These are phyloP conservation scores for Penicillium bialowiezense DNA, from an alignment of 495 filamentous ascomycete genomes.

Conservation along the genomic window DNA sequence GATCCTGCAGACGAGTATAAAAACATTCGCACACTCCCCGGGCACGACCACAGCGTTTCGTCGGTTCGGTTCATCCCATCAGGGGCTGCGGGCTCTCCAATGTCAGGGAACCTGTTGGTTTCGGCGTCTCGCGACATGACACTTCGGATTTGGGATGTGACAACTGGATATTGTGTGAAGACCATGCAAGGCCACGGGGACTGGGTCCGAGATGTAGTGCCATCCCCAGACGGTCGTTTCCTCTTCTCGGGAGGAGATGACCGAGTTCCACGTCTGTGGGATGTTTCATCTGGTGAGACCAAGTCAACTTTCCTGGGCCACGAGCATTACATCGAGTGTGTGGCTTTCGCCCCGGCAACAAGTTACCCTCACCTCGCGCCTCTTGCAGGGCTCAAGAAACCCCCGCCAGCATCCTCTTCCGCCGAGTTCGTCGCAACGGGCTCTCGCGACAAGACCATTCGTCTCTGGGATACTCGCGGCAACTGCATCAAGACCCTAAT, in stretches of 20 bases:
- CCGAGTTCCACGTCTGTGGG: constrained; percentile 81
- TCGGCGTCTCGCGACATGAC: constrained; percentile 82
- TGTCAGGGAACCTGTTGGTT: constrained; percentile 68
- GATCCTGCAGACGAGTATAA: constrained; percentile 93
- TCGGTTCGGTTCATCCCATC: constrained; percentile 88
- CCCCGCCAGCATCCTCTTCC: constrained; percentile 66
- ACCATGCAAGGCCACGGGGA: constrained; percentile 68
- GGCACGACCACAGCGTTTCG: constrained; percentile 92
- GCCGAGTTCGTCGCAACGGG: constrained; percentile 93
- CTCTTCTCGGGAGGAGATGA: constrained; percentile 87
- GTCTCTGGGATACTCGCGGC: constrained; percentile 84
- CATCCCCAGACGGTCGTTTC: constrained; percentile 80
- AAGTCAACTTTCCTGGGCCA: constrained; percentile 84
- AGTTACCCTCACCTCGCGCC: constrained; percentile 73
- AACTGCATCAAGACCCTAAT: constrained; percentile 81
- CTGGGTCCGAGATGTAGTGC: constrained; percentile 89
- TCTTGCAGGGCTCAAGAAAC: constrained; percentile 77
- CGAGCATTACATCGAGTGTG: constrained; percentile 88
- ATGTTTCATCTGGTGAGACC: constrained; percentile 62
- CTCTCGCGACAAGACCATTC: constrained; percentile 86
- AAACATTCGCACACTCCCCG: constrained; percentile 87
- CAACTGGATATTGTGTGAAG: constrained; percentile 75
- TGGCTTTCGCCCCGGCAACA: constrained; percentile 78
- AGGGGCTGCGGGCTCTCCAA: constrained; percentile 52
- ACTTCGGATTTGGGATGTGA: constrained; percentile 86